phyloP scores from a whole-genome alignment of 2,329 filamentous ascomycete genomes.

The Epichloe scottii region DNA sequence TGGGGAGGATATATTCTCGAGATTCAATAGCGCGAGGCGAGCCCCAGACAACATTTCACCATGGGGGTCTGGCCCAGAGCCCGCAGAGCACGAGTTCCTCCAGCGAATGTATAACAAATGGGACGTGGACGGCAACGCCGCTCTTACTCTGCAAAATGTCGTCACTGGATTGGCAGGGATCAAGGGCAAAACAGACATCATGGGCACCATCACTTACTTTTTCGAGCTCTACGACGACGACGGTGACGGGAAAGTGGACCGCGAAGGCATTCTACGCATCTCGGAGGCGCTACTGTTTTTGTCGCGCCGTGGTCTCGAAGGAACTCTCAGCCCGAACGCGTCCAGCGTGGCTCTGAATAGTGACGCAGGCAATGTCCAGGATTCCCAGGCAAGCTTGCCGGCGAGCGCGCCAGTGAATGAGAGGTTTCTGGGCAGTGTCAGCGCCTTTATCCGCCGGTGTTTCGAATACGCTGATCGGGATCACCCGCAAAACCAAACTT shows the following conservation, averaged over 20 bases:
- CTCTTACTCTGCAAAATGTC: slow-evolving; percentile 78
- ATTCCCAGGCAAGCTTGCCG: slow-evolving; percentile 26
- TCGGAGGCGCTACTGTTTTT: slow-evolving; percentile 90
- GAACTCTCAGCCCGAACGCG: slow-evolving; percentile 52
- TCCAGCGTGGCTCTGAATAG: slow-evolving; percentile 42
- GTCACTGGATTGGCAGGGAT: slow-evolving; percentile 83
- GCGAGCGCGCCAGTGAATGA: slow-evolving; percentile 61
- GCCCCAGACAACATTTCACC: slow-evolving; percentile 31
- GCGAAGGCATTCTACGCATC: slow-evolving; percentile 88
- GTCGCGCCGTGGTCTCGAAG: slow-evolving; percentile 75
- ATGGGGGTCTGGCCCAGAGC: slow-evolving; percentile 48
- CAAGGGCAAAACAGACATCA: slow-evolving; percentile 89
- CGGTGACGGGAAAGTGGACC: slow-evolving; percentile 78
- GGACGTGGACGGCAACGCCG: slow-evolving; percentile 68
- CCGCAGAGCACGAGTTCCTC: slow-evolving; percentile 92
- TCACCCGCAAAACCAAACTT: slow-evolving; percentile 47
- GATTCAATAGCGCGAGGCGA: slow-evolving; percentile 44
- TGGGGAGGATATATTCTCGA: slow-evolving; percentile 44
- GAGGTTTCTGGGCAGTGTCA: slow-evolving; percentile 82
- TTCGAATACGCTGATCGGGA: slow-evolving; percentile 98
- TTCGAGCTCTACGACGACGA: slow-evolving; percentile 96
- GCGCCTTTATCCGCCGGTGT: slow-evolving; percentile 87
- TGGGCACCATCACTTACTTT: slow-evolving; percentile 96
- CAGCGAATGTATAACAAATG: slow-evolving; percentile 75
- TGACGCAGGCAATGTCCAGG: slow-evolving; percentile 16